Evolutionary conservation across 2,329 filamentous ascomycete genomes (phyloP).

Genomic region (Myotisia sp.): DNA sequence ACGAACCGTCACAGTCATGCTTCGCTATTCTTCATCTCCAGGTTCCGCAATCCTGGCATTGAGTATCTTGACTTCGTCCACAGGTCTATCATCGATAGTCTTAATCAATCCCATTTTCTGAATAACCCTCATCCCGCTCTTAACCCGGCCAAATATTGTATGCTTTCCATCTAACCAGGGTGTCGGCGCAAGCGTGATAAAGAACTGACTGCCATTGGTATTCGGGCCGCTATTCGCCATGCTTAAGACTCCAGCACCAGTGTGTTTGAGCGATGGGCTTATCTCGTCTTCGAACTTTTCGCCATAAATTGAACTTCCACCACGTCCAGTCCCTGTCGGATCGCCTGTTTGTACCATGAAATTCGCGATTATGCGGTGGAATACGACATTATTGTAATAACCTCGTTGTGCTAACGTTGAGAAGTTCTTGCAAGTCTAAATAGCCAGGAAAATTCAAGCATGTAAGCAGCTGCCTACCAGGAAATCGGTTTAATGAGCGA

Average conservation of each 20-base stretch:
- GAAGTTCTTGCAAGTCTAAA: conserved; percentile 73
- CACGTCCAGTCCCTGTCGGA: conserved; percentile 82
- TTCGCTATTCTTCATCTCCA: conserved; percentile 31
- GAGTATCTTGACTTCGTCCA: conserved; percentile 68
- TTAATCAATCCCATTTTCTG: conserved; percentile 78
- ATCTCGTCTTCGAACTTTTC: conserved; percentile 94
- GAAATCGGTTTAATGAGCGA: no score
- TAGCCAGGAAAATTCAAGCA: background rate
- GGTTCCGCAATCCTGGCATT: conserved; percentile 56
- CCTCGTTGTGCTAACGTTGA: conserved; percentile 60
- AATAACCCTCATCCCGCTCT: conserved; percentile 66
- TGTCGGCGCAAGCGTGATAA: conserved; percentile 83
- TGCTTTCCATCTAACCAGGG: conserved; percentile 97
- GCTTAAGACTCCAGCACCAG: conserved; percentile 78
- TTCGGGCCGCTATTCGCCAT: conserved; percentile 94
- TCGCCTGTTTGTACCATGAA: conserved; percentile 97
- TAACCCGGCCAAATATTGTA: conserved; percentile 88
- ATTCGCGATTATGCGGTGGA: conserved; percentile 88
- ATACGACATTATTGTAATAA: conserved; percentile 75
- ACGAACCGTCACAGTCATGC: no score
- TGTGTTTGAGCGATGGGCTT: conserved; percentile 62
- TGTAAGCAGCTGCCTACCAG: no score
- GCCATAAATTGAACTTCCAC: conserved; percentile 79
- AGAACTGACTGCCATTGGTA: conserved; percentile 92
- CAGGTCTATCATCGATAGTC: conserved; percentile 66